A percentile compares a stretch with the other conserved stretches of the same genome.
phyloP scores from a whole-genome alignment of 2,329 filamentous ascomycete genomes.

The Apiospora aurea region DNA sequence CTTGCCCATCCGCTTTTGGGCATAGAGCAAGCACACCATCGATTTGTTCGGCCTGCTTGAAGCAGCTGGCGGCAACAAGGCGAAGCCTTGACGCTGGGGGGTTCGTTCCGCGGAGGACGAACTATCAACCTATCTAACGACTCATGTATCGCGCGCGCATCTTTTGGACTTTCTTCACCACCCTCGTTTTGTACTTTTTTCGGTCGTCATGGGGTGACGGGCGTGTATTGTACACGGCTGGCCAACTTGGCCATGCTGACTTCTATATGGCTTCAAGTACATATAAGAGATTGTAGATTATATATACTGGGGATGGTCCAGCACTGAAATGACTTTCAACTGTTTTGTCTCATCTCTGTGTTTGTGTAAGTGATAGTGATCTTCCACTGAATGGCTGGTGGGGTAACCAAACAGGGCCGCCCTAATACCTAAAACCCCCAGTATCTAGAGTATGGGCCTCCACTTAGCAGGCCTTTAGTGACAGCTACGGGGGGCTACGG shows the following conservation, averaged over 20 bases:
- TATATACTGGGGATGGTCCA: not conserved
- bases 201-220: not conserved
- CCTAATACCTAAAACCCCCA: constrained; percentile 20
- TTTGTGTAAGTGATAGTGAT: not conserved
- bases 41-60: not conserved
- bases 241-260: not conserved
- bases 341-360: not conserved
- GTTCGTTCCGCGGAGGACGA: no score
- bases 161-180: not conserved
- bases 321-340: not conserved
- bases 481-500: not conserved
- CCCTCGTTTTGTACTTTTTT: constrained; percentile 12
- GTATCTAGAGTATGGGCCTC: not conserved
- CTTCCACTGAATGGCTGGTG: not conserved
- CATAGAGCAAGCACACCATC: not conserved
- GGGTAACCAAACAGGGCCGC: not conserved
- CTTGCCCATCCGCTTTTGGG: not conserved
- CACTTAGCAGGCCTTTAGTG: constrained; percentile 16
- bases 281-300: not conserved
- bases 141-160: constrained; percentile 11
- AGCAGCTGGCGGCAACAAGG: not conserved
- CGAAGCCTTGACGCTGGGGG: not conserved
- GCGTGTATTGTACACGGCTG: not conserved
- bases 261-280: not conserved
- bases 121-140: not conserved